Percentiles rank a stretch among this genome's conserved stretches.
Conservation (phyloP, 495 filamentous ascomycete genomes). For the Penicillium psychrofluorescens region DNA sequence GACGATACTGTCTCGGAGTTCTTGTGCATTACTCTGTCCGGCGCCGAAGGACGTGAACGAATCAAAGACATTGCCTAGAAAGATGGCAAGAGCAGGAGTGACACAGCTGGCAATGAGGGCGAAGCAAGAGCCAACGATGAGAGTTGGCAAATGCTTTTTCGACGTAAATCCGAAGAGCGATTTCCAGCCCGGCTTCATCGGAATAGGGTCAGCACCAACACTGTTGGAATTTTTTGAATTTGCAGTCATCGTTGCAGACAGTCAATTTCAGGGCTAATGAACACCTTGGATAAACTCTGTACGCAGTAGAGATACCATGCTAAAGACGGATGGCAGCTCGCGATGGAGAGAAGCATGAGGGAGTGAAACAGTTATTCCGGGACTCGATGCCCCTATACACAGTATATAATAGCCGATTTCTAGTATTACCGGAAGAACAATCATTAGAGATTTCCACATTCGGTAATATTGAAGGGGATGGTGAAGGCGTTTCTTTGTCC, state of each 20-base stretch:
- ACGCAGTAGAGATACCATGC: background rate
- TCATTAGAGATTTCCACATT: constrained; percentile 9
- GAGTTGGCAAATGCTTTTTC: constrained; percentile 46
- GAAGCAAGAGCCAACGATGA: constrained; percentile 45
- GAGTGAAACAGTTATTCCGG: background rate
- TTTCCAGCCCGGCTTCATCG: constrained; percentile 28
- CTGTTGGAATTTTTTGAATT: background rate
- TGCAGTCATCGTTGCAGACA: background rate
- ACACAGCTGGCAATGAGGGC: constrained; percentile 55
- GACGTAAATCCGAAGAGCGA: constrained; percentile 70
- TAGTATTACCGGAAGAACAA: constrained; percentile 1
- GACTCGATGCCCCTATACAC: too few species aligned
- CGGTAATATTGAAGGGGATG: constrained; percentile 18
- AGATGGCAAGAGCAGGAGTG: constrained; percentile 56
- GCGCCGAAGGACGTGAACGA: constrained; percentile 59
- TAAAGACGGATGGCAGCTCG: background rate
- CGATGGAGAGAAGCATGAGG: background rate
- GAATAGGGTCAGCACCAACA: background rate
- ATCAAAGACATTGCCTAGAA: constrained; percentile 73
- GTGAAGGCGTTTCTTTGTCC: constrained; percentile 8
- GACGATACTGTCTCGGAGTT: constrained; percentile 48
- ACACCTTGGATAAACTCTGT: background rate
- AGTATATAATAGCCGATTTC: too few species aligned
- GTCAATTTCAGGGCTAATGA: background rate
- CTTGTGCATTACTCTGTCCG: constrained; percentile 37